Base-by-base conservation (phyloP, 352 stramenopile genomes). In the Globisporangium cederbergense region DNA sequence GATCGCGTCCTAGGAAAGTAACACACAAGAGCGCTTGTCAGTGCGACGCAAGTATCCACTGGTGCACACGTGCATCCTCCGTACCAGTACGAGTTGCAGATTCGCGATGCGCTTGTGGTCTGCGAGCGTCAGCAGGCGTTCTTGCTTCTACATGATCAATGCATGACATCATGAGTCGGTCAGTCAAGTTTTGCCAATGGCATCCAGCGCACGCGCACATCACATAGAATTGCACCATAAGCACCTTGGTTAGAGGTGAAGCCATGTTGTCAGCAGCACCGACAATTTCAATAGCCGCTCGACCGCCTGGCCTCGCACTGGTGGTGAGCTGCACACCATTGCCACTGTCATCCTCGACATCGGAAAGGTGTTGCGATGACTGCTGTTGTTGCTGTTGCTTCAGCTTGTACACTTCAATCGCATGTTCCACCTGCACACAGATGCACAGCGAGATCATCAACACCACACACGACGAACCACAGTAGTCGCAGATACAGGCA, bases 51-150 rank as follows among this genome's bases (percentile, higher is more conserved):
- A 11, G 11, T 6, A 32, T 40, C 38, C 14, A 40, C 16, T 40
- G 13, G 18, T 7, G 5, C 4, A 22, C 43, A 49, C 16, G 4
- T n/a, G 9, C 36, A 42, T 14, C 9, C 9, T 38, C 30, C 54
- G 14, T 47, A 68, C 66, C 65, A 85, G 72, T 52, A 81, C 72
- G 7, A 47, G 64, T 58, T 83, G 73, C 16, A 90, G 28, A 61
- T 76, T 77, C 45, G 78, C 74, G 68, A 93, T 85, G 13, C 67
- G 68, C 52, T 85, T 87, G 71, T 93, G 81, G 59, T 93, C 84
- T 43, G 67, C 63, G 53, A 85, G 62, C 7, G 68, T 72, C 58
- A 85, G 45, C 13, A 80, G 64, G 52, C 68, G 72, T 22, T 70
- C 64, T 51, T 32, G 43, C 28, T 49, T 43, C 25, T 45, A 30